A percentile compares a stretch with the other conserved stretches of the same genome.
These are phyloP conservation scores for Gastrolobium bilobum DNA, from an alignment of 306 rosid genomes.

Conservation along the genomic window DNA sequence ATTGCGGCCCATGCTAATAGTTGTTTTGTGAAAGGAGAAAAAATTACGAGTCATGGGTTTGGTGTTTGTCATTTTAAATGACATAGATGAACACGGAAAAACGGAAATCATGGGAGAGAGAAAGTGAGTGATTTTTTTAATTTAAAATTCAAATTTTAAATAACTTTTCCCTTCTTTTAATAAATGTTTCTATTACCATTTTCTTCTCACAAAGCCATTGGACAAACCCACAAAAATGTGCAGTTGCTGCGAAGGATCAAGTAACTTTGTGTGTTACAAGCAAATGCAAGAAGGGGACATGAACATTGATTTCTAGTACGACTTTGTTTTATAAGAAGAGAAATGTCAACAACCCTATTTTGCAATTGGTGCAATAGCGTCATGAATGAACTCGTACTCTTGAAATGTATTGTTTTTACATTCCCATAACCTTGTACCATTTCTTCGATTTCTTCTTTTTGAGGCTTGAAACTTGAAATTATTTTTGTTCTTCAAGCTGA, in stretches of 20 bases:
- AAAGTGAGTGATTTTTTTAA: no score
- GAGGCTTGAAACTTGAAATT: background rate
- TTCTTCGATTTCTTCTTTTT: slow-evolving; percentile 26
- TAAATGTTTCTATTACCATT: slow-evolving; percentile 46
- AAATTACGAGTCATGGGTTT: no score
- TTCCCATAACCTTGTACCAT: slow-evolving; percentile 36
- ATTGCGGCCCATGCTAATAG: no score
- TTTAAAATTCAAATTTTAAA: no score
- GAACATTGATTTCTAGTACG: slow-evolving; percentile 51
- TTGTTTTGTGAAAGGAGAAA: no score
- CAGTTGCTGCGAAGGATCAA: slow-evolving; percentile 33
- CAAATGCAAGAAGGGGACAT: slow-evolving; percentile 43
- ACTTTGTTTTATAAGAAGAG: slow-evolving; percentile 42
- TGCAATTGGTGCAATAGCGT: slow-evolving; percentile 26
- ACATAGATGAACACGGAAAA: no score
- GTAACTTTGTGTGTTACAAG: slow-evolving; percentile 35
- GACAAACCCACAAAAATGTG: slow-evolving; percentile 46
- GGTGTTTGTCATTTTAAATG: no score
- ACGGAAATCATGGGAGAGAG: no score
- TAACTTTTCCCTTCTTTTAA: no score
- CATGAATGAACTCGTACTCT: slow-evolving; percentile 47
- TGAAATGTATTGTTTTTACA: background rate
- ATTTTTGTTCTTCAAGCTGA: background rate
- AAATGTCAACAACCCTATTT: slow-evolving; percentile 48
- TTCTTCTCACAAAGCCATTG: background rate